phyloP scores from a whole-genome alignment of 768 basidiomycete genomes.

The Tricholoma sp. region DNA sequence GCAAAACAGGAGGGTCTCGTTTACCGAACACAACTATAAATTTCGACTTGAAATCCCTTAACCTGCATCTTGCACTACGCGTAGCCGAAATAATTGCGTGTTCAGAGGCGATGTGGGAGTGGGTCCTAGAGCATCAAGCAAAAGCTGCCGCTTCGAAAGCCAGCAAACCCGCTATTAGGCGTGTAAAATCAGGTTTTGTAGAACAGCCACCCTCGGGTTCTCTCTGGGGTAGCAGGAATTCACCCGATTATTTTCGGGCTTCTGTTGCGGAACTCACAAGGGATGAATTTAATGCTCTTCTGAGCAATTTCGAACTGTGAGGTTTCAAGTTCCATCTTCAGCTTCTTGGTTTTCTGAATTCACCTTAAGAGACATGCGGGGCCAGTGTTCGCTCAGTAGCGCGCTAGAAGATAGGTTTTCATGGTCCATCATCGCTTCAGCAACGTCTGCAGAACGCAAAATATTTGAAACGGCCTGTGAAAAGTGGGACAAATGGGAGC shows the following conservation, averaged over 20 bases:
- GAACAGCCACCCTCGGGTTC: conserved; percentile 10
- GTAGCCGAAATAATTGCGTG: conserved; percentile 65
- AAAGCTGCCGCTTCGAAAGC: conserved; percentile 7
- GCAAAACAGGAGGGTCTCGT: conserved; percentile 21
- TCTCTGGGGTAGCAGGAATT: conserved; percentile 8
- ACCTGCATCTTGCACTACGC: conserved; percentile 58
- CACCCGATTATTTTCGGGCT: conserved; percentile 23
- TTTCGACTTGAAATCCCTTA: conserved; percentile 54
- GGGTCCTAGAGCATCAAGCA: conserved; percentile 50
- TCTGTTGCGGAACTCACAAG: conserved; percentile 48
- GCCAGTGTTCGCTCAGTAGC: conserved; percentile 43
- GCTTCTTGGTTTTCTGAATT: conserved; percentile 3
- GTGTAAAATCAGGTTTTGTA: conserved; percentile 10
- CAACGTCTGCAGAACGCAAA: conserved; percentile 46
- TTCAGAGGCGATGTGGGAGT: conserved; percentile 79
- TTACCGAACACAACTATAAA: conserved; percentile 52
- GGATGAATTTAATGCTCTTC: conserved; percentile 56
- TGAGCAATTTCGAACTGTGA: conserved; percentile 58
- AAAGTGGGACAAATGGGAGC: conserved; percentile 50
- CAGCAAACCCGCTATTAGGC: conserved; percentile 1
- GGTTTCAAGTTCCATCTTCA: background rate
- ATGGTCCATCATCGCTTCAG: conserved; percentile 38
- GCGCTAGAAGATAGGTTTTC: conserved; percentile 44
- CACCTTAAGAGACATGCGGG: conserved; percentile 56
- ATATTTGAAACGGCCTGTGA: conserved; percentile 53